phyloP scores from a whole-genome alignment of 2,329 filamentous ascomycete genomes.

The Diaporthe eres region DNA sequence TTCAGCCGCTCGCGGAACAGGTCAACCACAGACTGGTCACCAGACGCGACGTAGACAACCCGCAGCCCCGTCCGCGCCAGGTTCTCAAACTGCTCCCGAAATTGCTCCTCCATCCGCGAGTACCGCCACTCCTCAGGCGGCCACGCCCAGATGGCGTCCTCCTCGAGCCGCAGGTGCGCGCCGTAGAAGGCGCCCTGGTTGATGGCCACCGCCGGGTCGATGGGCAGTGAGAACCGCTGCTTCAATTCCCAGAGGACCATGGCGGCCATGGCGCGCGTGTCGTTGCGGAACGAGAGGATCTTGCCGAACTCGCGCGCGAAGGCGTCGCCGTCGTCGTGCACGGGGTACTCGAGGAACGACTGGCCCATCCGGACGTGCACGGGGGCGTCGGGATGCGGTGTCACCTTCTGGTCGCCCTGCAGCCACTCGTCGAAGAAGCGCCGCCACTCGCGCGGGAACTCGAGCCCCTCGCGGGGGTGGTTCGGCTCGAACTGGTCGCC shows the following conservation, averaged over 20 bases:
- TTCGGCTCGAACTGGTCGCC: slow-evolving; percentile 52
- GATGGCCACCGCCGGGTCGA: slow-evolving; percentile 47
- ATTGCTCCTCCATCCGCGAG: slow-evolving; percentile 51
- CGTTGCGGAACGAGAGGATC: slow-evolving; percentile 51
- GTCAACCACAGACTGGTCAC: slow-evolving; percentile 49
- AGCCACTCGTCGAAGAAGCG: slow-evolving; percentile 50
- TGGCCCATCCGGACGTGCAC: slow-evolving; percentile 51
- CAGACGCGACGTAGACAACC: slow-evolving; percentile 50
- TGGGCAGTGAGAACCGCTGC: slow-evolving; percentile 43
- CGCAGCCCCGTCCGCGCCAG: slow-evolving; percentile 45
- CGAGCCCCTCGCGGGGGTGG: slow-evolving; percentile 47
- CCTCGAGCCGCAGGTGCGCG: slow-evolving; percentile 51
- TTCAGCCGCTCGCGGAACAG: slow-evolving; percentile 45
- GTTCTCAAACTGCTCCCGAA: slow-evolving; percentile 49
- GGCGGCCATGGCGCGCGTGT: slow-evolving; percentile 50
- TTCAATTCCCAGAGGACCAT: slow-evolving; percentile 46
- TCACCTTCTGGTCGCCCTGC: slow-evolving; percentile 42
- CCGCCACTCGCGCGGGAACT: slow-evolving; percentile 48
- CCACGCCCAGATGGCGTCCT: slow-evolving; percentile 51
- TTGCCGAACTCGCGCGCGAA: slow-evolving; percentile 53
- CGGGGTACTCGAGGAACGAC: slow-evolving; percentile 55
- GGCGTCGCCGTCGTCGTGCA: slow-evolving; percentile 51
- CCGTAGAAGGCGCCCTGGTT: slow-evolving; percentile 49
- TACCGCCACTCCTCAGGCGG: slow-evolving; percentile 49
- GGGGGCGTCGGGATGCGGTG: slow-evolving; percentile 40